phyloP scores from a whole-genome alignment of 169 alveolate species.

The Toxoplasma gondii region DNA sequence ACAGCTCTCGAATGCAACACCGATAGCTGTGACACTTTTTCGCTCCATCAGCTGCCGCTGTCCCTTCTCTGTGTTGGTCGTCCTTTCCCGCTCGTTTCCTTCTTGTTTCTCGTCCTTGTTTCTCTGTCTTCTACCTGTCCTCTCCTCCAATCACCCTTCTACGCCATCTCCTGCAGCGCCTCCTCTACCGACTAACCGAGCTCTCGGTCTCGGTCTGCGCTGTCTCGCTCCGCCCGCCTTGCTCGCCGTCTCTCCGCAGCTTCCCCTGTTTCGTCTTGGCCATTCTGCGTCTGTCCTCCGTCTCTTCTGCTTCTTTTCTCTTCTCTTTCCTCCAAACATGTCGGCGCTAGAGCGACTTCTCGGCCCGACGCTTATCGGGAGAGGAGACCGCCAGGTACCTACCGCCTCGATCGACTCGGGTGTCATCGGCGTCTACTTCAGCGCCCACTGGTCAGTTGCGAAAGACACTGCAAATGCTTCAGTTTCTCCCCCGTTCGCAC shows the following conservation, averaged over 20 bases:
- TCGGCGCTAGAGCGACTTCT: not conserved
- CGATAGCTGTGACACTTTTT: not conserved
- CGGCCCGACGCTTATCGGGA: slow-evolving; percentile 11
- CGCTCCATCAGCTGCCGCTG: not conserved
- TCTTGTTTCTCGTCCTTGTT: too few species aligned
- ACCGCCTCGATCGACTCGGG: slow-evolving; percentile 3
- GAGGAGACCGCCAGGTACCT: not conserved
- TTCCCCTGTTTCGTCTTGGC: not conserved
- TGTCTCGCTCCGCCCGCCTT: not conserved
- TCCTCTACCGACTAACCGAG: too few species aligned
- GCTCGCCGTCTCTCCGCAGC: not conserved
- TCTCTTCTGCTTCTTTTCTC: not conserved
- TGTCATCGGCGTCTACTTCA: slow-evolving; percentile 9
- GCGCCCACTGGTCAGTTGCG: slow-evolving; percentile 19
- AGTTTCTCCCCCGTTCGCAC: not conserved
- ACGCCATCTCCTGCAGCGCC: too few species aligned
- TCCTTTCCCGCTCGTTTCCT: not conserved
- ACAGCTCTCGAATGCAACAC: too few species aligned
- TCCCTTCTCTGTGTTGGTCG: not conserved
- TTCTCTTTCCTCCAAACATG: not conserved
- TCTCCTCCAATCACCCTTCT: too few species aligned
- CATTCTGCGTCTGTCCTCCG: not conserved
- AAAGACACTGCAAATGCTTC: not conserved
- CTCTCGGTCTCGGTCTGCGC: too few species aligned
- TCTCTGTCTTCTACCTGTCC: too few species aligned